These are phyloP conservation scores for Puccinia novopanici DNA, from an alignment of 1,284 basidiomycete species.

Conservation along the genomic window DNA sequence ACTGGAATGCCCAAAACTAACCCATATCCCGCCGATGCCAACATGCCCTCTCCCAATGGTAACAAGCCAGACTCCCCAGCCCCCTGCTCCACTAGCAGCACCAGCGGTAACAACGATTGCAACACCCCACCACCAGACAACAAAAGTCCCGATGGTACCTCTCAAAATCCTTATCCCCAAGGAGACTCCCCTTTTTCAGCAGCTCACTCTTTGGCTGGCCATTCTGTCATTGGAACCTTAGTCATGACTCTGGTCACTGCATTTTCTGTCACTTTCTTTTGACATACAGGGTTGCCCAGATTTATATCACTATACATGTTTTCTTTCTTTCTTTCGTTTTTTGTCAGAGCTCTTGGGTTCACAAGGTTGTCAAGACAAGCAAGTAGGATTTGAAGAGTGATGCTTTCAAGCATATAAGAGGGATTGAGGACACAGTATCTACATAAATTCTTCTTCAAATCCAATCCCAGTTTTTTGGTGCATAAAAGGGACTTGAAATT, in stretches of 20 bases:
- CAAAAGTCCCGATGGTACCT: slow-evolving; percentile 28
- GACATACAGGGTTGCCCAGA: neutral
- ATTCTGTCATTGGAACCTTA: neutral
- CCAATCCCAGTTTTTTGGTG: no score
- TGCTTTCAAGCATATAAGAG: no score
- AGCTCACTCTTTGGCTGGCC: neutral
- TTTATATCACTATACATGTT: neutral
- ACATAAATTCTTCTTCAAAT: no score
- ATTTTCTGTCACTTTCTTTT: slow-evolving; percentile 15
- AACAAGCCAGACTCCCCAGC: neutral
- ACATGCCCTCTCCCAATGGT: neutral
- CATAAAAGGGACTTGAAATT: no score
- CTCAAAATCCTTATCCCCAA: slow-evolving; percentile 3
- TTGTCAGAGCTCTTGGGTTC: no score
- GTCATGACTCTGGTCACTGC: slow-evolving; percentile 1
- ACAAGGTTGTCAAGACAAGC: no score
- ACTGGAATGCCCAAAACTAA: neutral
- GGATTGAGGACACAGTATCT: no score
- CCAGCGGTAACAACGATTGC: neutral
- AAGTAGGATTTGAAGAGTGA: no score
- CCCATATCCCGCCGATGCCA: slow-evolving; percentile 2
- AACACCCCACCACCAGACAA: slow-evolving; percentile 15
- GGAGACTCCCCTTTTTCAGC: neutral
- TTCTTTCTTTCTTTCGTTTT: no score
- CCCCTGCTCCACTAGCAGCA: slow-evolving; percentile 4